Evolutionary conservation across 352 stramenopile species (phyloP), one percentile per base, ranked within the genome.

Genomic region (Phytopythium aichiense): DNA sequence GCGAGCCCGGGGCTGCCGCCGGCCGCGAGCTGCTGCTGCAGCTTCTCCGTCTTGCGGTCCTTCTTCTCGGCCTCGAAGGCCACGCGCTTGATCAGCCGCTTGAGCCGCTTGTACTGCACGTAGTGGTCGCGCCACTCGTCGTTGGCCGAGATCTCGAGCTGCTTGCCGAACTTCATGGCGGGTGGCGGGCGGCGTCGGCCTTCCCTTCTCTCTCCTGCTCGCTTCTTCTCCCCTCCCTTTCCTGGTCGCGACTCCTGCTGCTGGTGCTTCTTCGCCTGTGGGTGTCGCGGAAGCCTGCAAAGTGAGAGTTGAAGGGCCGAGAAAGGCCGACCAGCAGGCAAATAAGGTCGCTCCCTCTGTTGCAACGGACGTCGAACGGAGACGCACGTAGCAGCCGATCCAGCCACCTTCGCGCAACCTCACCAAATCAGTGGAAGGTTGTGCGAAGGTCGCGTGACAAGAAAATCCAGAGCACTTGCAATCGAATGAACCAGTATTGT

Each of bases 81-180:
- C 61, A 95, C 86, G 63, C 90, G 84, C 72, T 96, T 96, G 67
- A 97, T 94, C 31, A 97, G 77, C 9, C 90, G 76, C 74, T 96
- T 97, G 18, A 96, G 77, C 22, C 89, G 89, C 77, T 95, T 96
- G 71, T 97, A 97, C 73, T 96, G 86, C 69, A 96, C 90, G 67
- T 96, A 95, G 66, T 91, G 76, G 64, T 93, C 86, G 67, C 89
- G 89, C 85, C 87, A 96, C 56, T 88, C 84, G n/a, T 84, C 81
- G 60, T 94, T 94, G 20, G 84, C 88, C 60, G 81, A 92, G 57
- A 94, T 84, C 80, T 97, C 84, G 31, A 97, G 81, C 70, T 97
- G 89, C 74, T 97, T 97, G 74, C 90, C 90, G 74, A 96, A 97
- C 76, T 97, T 97, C 90, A 97, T 97, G 63, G 56, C 60, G 51